Evolutionary conservation across 192 early-diverging fungal species (phyloP).

Genomic region (Podila epicladia): DNA sequence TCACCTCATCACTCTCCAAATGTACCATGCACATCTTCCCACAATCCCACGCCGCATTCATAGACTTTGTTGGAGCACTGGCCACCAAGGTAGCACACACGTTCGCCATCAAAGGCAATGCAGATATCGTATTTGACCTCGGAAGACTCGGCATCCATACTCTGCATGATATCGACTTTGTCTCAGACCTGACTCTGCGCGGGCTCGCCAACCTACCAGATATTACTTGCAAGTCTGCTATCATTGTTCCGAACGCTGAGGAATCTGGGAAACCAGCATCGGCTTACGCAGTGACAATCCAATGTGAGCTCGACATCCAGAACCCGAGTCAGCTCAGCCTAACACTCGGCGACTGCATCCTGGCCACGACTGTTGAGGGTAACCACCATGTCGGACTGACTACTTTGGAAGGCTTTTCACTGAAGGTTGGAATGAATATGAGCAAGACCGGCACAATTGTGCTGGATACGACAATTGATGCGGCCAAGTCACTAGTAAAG

Average conservation of each 20-base stretch:
- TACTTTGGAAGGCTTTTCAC: conserved; percentile 5
- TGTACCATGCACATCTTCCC: conserved; percentile 14
- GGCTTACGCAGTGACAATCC: not conserved
- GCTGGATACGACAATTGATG: conserved; percentile 14
- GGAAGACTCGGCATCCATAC: conserved; percentile 25
- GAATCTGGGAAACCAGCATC: not conserved
- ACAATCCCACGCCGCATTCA: not conserved
- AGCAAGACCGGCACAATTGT: not conserved
- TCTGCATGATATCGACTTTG: conserved; percentile 20
- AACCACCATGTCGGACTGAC: not conserved
- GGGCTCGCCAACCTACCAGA: conserved; percentile 25
- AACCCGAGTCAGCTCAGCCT: conserved; percentile 33
- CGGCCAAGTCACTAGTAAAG: conserved; percentile 12
- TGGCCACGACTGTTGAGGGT: conserved; percentile 1
- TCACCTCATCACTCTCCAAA: conserved; percentile 10
- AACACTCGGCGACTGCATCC: conserved; percentile 7
- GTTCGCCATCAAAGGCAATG: conserved; percentile 26
- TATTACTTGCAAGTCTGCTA: conserved; percentile 13
- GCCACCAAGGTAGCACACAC: conserved; percentile 22
- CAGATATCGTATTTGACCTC: conserved; percentile 34
- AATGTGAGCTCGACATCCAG: conserved; percentile 1
- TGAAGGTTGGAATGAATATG: conserved; percentile 22
- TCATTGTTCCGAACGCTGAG: not conserved
- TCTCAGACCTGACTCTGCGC: conserved; percentile 28
- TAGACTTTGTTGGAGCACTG: conserved; percentile 15